Base-by-base conservation (phyloP, 202 grass and related monocot genomes). In the Carex sylvatica region DNA sequence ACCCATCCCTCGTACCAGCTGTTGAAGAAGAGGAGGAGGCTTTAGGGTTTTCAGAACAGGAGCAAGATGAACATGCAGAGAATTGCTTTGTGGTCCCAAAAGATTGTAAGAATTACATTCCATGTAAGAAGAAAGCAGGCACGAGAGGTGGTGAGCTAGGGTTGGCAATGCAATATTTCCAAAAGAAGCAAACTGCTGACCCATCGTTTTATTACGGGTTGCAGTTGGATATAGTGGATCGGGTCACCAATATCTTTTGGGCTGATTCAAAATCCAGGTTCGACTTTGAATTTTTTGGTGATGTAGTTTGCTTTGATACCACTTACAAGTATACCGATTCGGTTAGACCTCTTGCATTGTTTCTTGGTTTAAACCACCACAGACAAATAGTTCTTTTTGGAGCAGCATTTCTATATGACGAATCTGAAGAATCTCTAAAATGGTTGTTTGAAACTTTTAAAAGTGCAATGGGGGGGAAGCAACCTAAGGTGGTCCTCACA, bases 51-150 rank as follows among this genome's bases (percentile, higher is more conserved):
- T 53, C 59, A 23, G 76, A 73, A 24, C 4, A 80, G 10, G 83
- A 80, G 46, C 65, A 73, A 46, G 52, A 70, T 69, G 71, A 80
- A 56, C 67, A 53, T 53, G 42, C 33, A 23, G 66, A 72, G 15
- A 61, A 55, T 23, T 71, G 54, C 69, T 78, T 84, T 86, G 56
- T 86, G 72, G 90, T 94, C 79, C 90, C 94, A 80, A 56, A 76
- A 83, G 84, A 90, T 42, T 97, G 93, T 55, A 92, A 81, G 84
- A 97, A 97, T 85, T 94, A 94, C 69, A n/a, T 87, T 54, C 91
- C 87, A 80, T 81, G 81, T 69, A 94, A 84, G 54, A 79, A 20
- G 22, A 88, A 38, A 28, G 87, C 80, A 78, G 16, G 78, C 75
- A 15, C 62, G 13, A 76, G 61, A 56, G 10, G 14, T 12, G 81